phyloP scores from a whole-genome alignment of 2,329 filamentous ascomycete genomes.

The Aureobasidium sp. region DNA sequence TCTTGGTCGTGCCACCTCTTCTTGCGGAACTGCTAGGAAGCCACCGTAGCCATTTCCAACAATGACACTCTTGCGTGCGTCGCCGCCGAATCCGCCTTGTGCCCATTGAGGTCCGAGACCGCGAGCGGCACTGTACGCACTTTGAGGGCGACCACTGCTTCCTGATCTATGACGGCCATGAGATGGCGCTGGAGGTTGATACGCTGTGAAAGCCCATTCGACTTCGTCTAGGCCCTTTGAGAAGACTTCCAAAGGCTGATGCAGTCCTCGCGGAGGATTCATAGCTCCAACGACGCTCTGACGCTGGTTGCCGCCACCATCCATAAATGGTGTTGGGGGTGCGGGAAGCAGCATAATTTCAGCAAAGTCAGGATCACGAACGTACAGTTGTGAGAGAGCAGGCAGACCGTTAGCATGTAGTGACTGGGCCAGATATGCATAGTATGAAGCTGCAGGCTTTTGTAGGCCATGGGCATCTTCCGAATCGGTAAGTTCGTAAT shows the following conservation, averaged over 20 bases:
- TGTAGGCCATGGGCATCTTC: conserved; percentile 52
- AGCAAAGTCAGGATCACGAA: conserved; percentile 76
- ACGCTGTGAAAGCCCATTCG: conserved; percentile 60
- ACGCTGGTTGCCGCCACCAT: conserved; percentile 17
- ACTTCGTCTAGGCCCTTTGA: conserved; percentile 60
- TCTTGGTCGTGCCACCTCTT: conserved; percentile 33
- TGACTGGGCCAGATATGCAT: conserved; percentile 78
- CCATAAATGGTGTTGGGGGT: conserved; percentile 49
- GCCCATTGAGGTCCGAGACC: conserved; percentile 49
- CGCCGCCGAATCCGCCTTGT: conserved; percentile 41
- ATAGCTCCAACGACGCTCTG: conserved; percentile 5
- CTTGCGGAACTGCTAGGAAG: conserved; percentile 55
- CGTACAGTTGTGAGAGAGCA: conserved; percentile 68
- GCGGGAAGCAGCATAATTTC: conserved; percentile 69
- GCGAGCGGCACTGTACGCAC: conserved; percentile 38
- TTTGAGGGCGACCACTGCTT: conserved; percentile 38
- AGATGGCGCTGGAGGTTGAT: conserved; percentile 42
- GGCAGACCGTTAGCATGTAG: conserved; percentile 71
- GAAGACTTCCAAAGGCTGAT: conserved; percentile 55
- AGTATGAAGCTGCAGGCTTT: conserved; percentile 57
- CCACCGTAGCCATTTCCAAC: conserved; percentile 62
- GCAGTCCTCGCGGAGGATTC: conserved; percentile 34
- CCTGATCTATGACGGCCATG: conserved; percentile 33
- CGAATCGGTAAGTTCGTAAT: conserved; percentile 71
- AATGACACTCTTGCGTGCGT: conserved; percentile 54